A percentile compares a stretch with the other conserved stretches of the same genome.
phyloP scores from a whole-genome alignment of 176 grass and related monocot genomes.

The Puya raimondii region DNA sequence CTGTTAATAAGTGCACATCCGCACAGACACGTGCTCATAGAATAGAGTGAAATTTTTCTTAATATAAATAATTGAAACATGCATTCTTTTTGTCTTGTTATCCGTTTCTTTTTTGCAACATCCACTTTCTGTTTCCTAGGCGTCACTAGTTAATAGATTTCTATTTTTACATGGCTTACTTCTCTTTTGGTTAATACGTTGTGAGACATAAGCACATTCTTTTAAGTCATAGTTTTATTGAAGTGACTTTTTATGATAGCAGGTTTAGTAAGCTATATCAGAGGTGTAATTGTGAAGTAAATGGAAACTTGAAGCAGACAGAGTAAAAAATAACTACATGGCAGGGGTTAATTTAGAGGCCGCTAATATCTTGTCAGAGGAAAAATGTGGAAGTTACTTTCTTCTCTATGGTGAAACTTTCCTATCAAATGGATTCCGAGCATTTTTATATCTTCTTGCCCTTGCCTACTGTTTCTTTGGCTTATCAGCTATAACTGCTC shows the following conservation, averaged over 20 bases:
- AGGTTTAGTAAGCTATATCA: not conserved
- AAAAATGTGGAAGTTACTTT: slow-evolving; percentile 37
- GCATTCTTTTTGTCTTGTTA: too few species aligned
- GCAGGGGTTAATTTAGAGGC: not conserved
- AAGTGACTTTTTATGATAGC: not conserved
- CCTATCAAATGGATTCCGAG: slow-evolving; percentile 33
- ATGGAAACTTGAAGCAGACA: not conserved
- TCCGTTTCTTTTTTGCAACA: too few species aligned
- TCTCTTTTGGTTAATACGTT: not conserved
- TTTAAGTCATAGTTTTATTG: not conserved
- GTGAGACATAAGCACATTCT: not conserved
- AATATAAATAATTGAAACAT: too few species aligned
- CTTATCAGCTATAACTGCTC: slow-evolving; percentile 52
- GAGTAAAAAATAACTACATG: not conserved
- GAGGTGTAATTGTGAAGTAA: not conserved
- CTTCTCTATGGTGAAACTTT: slow-evolving; percentile 42
- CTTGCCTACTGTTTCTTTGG: slow-evolving; percentile 77
- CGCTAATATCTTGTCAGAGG: not conserved
- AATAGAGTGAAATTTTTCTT: too few species aligned
- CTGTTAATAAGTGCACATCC: too few species aligned
- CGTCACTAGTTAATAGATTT: too few species aligned
- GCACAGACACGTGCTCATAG: too few species aligned
- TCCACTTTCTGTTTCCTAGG: too few species aligned
- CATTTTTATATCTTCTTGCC: slow-evolving; percentile 33
- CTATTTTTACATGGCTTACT: not conserved